Base-by-base conservation (phyloP, 257 asterid genomes). In the Plantago major region DNA sequence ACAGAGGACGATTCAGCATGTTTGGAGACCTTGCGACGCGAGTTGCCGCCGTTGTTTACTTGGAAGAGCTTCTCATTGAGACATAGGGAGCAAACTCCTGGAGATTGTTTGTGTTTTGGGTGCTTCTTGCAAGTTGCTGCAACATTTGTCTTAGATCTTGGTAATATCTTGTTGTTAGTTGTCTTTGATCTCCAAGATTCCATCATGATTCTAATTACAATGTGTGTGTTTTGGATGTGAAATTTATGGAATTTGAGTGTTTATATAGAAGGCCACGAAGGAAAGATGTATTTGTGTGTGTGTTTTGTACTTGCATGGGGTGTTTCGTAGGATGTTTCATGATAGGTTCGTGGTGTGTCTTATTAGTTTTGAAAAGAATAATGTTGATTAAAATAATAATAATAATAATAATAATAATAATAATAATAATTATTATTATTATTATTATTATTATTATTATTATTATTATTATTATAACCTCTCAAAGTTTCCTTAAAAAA, bases 21-120 rank as follows among this genome's bases (percentile, higher is more conserved):
- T 0, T 57, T 57, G 48, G 30, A 62, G 0, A 61, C 64, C 22
- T 55, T 71, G 0, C 46, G 62, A 33, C 72, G 64, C 9, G 85
- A 61, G 4, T 30, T 37, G 37, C 30, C 30, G 37, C 37, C 37
- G 26, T 22, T 45, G 45, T 64, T 44, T 37, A 83, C 28, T 14
- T 64, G 58, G 1, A 77, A 50, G 65, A 89, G 96, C 53, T 79
- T 86, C 55, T 89, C 84, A 4, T 42, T 64, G 0, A 89, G 79
- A 49, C 96, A 89, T 43, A 82, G 37, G 3, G 96, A 82, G 56
- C 96, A 89, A 30, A 89, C 90, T 0, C 96, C 96, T 0, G 95
- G 93, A 0, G 86, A 80, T 58, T 86, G 96, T 43, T 67, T 59
- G 75, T 89, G 93, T 12, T 77, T 89, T 0, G 95, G 90, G 38